Evolutionary conservation across 805 yeast species (phyloP), one percentile per base, ranked within the genome.

Genomic region (Wickerhamia fluorescens): DNA sequence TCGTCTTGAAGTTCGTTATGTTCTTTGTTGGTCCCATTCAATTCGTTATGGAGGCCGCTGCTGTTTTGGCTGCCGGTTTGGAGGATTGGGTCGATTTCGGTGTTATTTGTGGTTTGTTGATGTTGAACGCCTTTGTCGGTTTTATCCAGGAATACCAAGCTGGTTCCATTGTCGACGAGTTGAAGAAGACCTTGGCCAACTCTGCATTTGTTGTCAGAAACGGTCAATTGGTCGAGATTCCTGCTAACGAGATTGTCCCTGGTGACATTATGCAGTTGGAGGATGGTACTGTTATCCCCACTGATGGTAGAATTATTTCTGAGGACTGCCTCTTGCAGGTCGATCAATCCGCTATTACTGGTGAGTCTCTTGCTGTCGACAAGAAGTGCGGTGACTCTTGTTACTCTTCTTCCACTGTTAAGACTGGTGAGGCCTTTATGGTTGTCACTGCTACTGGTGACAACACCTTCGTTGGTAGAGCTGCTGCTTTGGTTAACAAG

Each of bases 81-180:
- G 85, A 85, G 69, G 96, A 88, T 71, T 87, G 96, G 96, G 95
- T 87, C 56, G 96, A 87, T 75, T 87, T 87, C 72, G 96, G 96
- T 77, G 96, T 87, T 60, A 87, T 87, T 58, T 77, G 84, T 64
- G 96, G 81, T 66, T 68, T 87, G 49, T 71, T 87, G 50, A 48
- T 78, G 61, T 75, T 87, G 58, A 87, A 87, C 67, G 96, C 96
- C 42, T 66, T 68, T 51, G 96, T 87, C 61, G 96, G 96, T 75
- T 87, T 87, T 78, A 72, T 85, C 48, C 96, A 87, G 72, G 96
- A 87, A 68, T 88, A 68, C 81, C 95, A 87, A 69, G 96, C 96
- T 44, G 96, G 96, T 72, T 86, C 95, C 40, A 87, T 87, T 73
- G 96, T 87, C 47, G 95, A 86, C 35, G 96, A 87, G 64, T 77